Evolutionary conservation across 106 monocot species (phyloP).

Genomic region (Dioscorea zingiberensis): DNA sequence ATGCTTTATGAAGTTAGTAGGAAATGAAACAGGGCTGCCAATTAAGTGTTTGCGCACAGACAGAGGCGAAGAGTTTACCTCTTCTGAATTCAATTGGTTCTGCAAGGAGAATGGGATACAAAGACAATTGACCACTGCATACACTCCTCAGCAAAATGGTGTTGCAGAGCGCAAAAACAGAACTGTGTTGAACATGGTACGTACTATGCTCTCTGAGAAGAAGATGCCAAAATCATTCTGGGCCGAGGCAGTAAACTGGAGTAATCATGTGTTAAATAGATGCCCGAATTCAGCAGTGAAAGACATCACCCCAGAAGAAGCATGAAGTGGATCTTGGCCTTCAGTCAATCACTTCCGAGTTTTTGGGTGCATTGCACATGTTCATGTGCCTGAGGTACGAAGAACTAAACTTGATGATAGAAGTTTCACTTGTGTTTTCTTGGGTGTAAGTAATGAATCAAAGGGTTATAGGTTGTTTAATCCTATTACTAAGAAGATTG

Average conservation of each 20-base stretch:
- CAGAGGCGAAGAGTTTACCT: background rate
- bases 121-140: background rate
- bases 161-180: no score
- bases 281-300: background rate
- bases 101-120: background rate
- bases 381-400: background rate
- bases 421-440: background rate
- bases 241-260: background rate
- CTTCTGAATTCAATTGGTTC: background rate
- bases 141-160: background rate
- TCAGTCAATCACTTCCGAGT: background rate
- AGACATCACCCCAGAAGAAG: background rate
- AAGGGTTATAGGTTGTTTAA: constrained; percentile 2
- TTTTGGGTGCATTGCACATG: background rate
- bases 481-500: background rate
- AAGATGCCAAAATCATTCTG: background rate
- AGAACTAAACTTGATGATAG: background rate
- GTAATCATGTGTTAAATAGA: background rate
- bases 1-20: background rate
- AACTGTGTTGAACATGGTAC: no score
- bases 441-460: background rate
- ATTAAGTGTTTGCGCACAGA: background rate
- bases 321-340: background rate
- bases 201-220: background rate
- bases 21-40: background rate